Conservation (phyloP, 1,284 basidiomycete species). For the Rhizoctonia solani region DNA sequence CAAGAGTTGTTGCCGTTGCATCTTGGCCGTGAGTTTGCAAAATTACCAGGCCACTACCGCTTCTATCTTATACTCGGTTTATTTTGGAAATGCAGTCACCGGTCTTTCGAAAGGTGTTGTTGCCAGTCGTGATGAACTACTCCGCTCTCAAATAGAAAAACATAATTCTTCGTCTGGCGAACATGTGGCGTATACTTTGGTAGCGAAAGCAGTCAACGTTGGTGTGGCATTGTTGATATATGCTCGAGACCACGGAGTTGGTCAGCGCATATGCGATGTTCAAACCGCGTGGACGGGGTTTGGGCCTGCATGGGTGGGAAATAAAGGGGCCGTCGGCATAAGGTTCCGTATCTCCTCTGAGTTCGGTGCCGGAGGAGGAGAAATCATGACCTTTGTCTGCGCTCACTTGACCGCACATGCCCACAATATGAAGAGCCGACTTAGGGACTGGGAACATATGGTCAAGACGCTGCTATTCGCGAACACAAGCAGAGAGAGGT, state of each 20-base stretch:
- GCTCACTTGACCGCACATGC: conserved; percentile 70
- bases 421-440: conserved; percentile 68
- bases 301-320: conserved; percentile 83
- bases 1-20: conserved; percentile 87
- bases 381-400: conserved; percentile 92
- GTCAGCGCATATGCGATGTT: conserved; percentile 63
- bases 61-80: conserved; percentile 3
- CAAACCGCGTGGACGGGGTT: conserved; percentile 76
- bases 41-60: conserved; percentile 16
- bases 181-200: conserved; percentile 59
- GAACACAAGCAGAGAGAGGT: conserved; percentile 63
- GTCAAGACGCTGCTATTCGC: conserved; percentile 82
- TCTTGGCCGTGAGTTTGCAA: conserved; percentile 64
- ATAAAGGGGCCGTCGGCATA: conserved; percentile 93
- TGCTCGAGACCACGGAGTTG: conserved; percentile 65
- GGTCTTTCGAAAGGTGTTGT: conserved; percentile 67
- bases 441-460: conserved; percentile 67
- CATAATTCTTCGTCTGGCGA: conserved; percentile 65
- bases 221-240: conserved; percentile 83
- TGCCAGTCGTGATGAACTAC: conserved; percentile 61
- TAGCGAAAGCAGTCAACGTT: conserved; percentile 75
- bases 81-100: conserved; percentile 57
- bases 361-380: conserved; percentile 55
- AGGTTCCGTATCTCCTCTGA: conserved; percentile 71
- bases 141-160: conserved; percentile 69